These are phyloP conservation scores for Russula sp. DNA, from an alignment of 768 basidiomycete species.

Conservation along the genomic window DNA sequence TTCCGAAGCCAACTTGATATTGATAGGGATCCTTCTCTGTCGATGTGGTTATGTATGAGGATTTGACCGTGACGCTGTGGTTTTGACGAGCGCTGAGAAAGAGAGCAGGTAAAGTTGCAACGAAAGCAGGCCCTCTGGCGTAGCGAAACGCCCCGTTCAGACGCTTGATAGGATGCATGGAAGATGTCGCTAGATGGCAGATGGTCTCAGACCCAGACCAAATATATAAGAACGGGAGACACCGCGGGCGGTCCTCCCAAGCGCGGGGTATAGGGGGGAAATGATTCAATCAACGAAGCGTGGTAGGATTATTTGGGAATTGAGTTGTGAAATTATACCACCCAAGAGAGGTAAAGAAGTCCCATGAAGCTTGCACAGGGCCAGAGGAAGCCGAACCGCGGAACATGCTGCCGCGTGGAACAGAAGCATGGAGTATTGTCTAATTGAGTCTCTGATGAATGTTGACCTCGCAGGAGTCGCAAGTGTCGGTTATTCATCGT, in stretches of 20 bases:
- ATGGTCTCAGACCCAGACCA: not conserved
- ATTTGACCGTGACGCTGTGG: constrained; percentile 33
- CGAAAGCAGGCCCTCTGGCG: not conserved
- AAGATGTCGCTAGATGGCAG: too few species aligned
- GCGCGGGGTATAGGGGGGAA: not conserved
- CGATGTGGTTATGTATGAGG: constrained; percentile 33
- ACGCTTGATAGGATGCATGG: not conserved
- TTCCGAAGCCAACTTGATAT: constrained; percentile 55
- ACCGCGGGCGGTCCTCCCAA: not conserved
- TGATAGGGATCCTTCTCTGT: constrained; percentile 44
- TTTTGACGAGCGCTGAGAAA: not conserved
- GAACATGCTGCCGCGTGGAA: too few species aligned
- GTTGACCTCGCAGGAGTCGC: too few species aligned
- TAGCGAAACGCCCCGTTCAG: not conserved
- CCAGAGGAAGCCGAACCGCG: too few species aligned
- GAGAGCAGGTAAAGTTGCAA: not conserved
- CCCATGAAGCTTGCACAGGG: too few species aligned
- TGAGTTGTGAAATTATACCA: not conserved
- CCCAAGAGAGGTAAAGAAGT: too few species aligned
- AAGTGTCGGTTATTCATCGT: too few species aligned
- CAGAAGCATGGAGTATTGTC: too few species aligned
- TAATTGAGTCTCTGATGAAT: too few species aligned
- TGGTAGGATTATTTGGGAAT: not conserved
- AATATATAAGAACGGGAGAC: constrained; percentile 1
- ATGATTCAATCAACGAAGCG: not conserved